Percentiles rank a stretch among this genome's conserved stretches.
Conservation (phyloP, 192 early-diverging fungal genomes). For the Mortierella antarctica region DNA sequence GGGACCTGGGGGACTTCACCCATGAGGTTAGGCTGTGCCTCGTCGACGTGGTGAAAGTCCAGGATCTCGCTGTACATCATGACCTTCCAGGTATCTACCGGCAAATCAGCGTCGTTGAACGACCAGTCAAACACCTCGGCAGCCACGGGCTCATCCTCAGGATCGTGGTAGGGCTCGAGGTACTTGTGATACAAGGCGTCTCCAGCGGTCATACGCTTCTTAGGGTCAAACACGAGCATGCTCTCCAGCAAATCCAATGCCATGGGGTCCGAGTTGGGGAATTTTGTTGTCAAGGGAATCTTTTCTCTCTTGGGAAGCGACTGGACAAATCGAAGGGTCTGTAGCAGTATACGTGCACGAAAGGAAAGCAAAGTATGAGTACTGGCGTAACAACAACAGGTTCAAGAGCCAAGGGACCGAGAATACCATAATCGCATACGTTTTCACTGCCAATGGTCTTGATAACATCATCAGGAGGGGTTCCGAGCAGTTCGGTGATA, state of each 20-base stretch:
- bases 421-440: constrained; percentile 51
- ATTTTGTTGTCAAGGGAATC: constrained; percentile 84
- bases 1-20: constrained; percentile 22
- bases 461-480: constrained; percentile 92
- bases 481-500: constrained; percentile 92
- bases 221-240: constrained; percentile 95
- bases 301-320: constrained; percentile 83
- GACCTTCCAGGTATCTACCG: constrained; percentile 88
- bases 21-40: constrained; percentile 16
- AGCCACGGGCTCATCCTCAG: constrained; percentile 86
- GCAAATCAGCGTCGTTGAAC: constrained; percentile 91
- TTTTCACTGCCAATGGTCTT: constrained; percentile 93
- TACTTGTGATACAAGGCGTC: constrained; percentile 92
- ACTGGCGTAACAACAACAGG: neutral
- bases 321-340: constrained; percentile 93
- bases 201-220: constrained; percentile 87
- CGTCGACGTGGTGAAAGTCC: constrained; percentile 55
- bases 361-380: neutral
- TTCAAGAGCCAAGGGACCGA: neutral
- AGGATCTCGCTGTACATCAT: constrained; percentile 91
- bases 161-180: constrained; percentile 91
- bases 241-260: constrained; percentile 89
- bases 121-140: constrained; percentile 93
- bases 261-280: constrained; percentile 81
- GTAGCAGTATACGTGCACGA: neutral